A percentile compares a stretch with the other conserved stretches of the same genome.
phyloP scores from a whole-genome alignment of 208 protist species.

The Acanthamoeba castellanii region DNA sequence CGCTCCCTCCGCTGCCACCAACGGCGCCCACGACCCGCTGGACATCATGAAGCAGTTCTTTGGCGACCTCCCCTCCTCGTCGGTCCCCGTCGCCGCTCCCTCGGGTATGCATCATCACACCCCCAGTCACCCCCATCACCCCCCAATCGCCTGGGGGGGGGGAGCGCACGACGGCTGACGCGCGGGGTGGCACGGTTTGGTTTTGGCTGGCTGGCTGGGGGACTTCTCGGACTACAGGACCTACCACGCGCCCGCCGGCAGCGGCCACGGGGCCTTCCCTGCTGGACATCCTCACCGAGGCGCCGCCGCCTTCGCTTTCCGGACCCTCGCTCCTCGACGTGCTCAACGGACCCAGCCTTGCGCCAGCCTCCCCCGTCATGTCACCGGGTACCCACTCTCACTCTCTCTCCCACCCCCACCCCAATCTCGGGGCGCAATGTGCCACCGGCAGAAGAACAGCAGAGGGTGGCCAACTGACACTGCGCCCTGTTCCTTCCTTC shows the following conservation, averaged over 20 bases:
- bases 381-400: not conserved
- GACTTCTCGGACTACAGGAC: not conserved
- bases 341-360: not conserved
- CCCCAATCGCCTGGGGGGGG: too few species aligned
- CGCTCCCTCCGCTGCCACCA: not conserved
- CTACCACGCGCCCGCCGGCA: not conserved
- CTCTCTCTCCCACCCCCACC: too few species aligned
- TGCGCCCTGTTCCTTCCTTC: too few species aligned
- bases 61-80: not conserved
- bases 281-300: constrained; percentile 2
- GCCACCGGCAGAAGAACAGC: too few species aligned
- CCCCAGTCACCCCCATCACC: too few species aligned
- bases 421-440: too few species aligned
- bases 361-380: not conserved
- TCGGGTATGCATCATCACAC: too few species aligned
- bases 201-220: too few species aligned
- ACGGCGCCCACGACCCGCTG: not conserved
- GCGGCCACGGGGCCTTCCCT: not conserved
- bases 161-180: too few species aligned
- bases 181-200: too few species aligned
- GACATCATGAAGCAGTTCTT: constrained; percentile 46
- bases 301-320: not conserved
- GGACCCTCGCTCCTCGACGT: not conserved
- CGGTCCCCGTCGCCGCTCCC: not conserved
- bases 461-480: too few species aligned